Base-by-base conservation (phyloP, 495 filamentous ascomycete species). In the Aspergillus indologenus region DNA sequence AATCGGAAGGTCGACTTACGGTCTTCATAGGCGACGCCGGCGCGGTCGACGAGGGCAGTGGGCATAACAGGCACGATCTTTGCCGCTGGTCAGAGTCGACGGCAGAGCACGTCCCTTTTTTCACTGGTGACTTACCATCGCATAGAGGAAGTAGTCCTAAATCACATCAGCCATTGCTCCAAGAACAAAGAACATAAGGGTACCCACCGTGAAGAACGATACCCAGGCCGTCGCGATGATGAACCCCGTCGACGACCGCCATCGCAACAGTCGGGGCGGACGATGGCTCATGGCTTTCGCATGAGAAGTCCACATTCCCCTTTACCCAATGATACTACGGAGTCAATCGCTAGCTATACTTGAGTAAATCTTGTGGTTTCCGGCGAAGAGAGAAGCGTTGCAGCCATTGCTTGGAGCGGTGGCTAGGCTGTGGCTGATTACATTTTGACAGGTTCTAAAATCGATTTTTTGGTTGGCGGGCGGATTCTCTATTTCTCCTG, bases 121-220 rank as follows among this genome's bases (percentile, higher is more conserved):
- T 29, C 26, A 29, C 4, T 29, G 26, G 9, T 29, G 31, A 23
- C 61, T 66, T 54, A 72, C 71, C 69, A 74, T 72, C 14, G 68
- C 71, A 54, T 72, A 74, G 23, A 74, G 66, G 23, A 72, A 64
- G 47, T 63, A 88, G 68, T 61, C 83, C 83, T 74, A 43, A 6
- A 21, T 20, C 0, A 18, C n/a, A 18, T 63, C 29, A 59, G 56
- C 40, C 19, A 47, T 40, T 22, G 34, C 21, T 0, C 5, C 18
- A 42, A 23, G 7, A 1, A 31, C 26, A 18, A 22, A 17, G n/a
- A 18, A 47, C 7, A 79, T 82, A 21, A 81, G 70, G 59, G 82
- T 81, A 60, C 86, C 68, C 67, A 88, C 84, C 0, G 83, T 86
- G 68, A 89, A 89, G 1, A 84, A 77, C 18, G 81, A 86, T 42